Base-by-base conservation (phyloP, 2,329 filamentous ascomycete genomes). In the Penicillium decumbens region DNA sequence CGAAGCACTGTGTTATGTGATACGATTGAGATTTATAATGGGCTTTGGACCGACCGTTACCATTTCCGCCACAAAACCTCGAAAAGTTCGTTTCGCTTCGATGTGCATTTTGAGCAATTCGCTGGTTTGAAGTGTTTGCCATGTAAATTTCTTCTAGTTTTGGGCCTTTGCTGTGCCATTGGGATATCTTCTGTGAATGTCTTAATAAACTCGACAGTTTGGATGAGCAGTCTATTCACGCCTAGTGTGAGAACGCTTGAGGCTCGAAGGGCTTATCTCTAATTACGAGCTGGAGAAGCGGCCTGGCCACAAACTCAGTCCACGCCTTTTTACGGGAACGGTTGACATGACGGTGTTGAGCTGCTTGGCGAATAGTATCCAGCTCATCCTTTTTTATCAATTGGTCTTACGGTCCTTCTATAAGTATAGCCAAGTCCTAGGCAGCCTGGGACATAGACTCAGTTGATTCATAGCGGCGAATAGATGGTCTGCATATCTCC, bases 11-110 rank as follows among this genome's bases (percentile, higher is more conserved):
- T 15, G 41, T 49, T 47, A 53, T 35, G 53, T 48, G 44, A 47
- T 52, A 55, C 40, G 52, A 50, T 43, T 30, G 40, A 44, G 29
- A 43, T 49, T 50, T 25, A 42, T 39, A 43, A 32, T 35, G 32
- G 38, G 43, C 29, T 38, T 39, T 27, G 32, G 29, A 20, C 41
- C 44, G 13, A 37, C 20, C 12, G 28, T 20, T 23, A 28, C 7
- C 8, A 12, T 39, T 39, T 6, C 30, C 10, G 33, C 38, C 33
- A 29, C 28, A 51, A 51, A 51, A 51, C 41, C 48, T 45, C 37
- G 25, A 15, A 33, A 30, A 28, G n/a, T 33, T 4, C 18, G 2
- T 37, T 20, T 9, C 18, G 32, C 15, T 37, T 20, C 15, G 25
- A 27, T 27, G 15, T 12, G 18, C 18, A 23, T 37, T 20, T 35